These are phyloP conservation scores for Colletotrichum lupini DNA, from an alignment of 2,329 filamentous ascomycete genomes.

Conservation along the genomic window DNA sequence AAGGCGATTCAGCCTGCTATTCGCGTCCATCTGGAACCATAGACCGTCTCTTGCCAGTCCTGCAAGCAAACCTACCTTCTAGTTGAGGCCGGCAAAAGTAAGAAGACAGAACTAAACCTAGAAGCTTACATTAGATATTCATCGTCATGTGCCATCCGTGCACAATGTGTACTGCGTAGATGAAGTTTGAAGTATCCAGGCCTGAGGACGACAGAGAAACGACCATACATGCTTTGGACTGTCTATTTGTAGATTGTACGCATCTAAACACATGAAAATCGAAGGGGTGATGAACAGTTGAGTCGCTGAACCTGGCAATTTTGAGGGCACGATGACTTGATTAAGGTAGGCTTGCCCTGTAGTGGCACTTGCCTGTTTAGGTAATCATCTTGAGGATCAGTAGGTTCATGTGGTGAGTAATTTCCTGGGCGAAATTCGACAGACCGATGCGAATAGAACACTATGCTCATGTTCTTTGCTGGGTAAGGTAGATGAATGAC, in stretches of 20 bases:
- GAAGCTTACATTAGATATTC: neutral
- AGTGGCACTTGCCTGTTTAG: neutral
- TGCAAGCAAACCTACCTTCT: neutral
- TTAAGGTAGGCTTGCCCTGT: neutral
- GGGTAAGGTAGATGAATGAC: no score
- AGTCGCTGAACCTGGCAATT: neutral
- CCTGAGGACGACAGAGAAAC: neutral
- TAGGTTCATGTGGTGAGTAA: neutral
- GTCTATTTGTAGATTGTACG: no score
- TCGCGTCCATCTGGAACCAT: neutral
- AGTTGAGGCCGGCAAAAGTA: no score
- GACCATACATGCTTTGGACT: neutral
- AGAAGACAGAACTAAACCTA: neutral
- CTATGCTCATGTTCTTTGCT: neutral
- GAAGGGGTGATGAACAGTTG: neutral
- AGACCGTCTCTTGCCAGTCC: neutral
- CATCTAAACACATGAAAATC: neutral
- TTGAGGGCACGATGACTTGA: neutral
- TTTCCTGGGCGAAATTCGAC: neutral
- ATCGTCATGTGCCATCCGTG: neutral
- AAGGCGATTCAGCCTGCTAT: neutral
- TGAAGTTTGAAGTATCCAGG: neutral
- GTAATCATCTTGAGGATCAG: neutral
- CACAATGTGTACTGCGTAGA: neutral
- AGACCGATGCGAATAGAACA: neutral